A percentile compares a stretch with the other conserved stretches of the same genome.
These are phyloP conservation scores for Lachancea meyersii DNA, from an alignment of 805 yeast genomes.

Conservation along the genomic window DNA sequence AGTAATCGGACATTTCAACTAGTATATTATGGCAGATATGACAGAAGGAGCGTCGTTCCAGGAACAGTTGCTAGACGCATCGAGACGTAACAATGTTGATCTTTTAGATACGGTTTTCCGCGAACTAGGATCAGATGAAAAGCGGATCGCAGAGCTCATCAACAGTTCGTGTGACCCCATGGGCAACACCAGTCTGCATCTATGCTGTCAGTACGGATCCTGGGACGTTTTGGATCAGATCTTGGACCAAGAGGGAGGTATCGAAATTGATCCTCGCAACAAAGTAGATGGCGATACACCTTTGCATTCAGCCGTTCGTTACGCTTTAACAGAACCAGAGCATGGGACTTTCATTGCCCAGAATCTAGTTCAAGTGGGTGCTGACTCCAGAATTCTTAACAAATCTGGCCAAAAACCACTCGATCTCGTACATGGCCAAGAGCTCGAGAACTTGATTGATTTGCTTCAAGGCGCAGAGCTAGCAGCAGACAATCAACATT, in stretches of 20 bases:
- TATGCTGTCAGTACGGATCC: slow-evolving; percentile 75
- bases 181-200: slow-evolving; percentile 74
- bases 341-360: slow-evolving; percentile 75
- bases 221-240: slow-evolving; percentile 79
- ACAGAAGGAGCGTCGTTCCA: slow-evolving; percentile 65
- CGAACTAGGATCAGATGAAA: slow-evolving; percentile 33
- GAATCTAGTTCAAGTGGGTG: slow-evolving; percentile 84
- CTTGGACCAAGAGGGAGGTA: slow-evolving; percentile 75
- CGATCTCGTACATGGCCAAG: slow-evolving; percentile 53
- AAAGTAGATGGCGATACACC: slow-evolving; percentile 79
- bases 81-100: slow-evolving; percentile 82
- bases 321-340: slow-evolving; percentile 73
- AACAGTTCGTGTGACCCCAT: slow-evolving; percentile 70
- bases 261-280: slow-evolving; percentile 79
- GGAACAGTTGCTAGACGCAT: slow-evolving; percentile 80
- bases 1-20: no score
- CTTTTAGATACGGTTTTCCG: slow-evolving; percentile 53
- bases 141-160: slow-evolving; percentile 43
- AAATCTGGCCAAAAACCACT: slow-evolving; percentile 66
- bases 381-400: slow-evolving; percentile 64
- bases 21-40: neutral
- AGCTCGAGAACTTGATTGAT: slow-evolving; percentile 51
- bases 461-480: slow-evolving; percentile 78
- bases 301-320: slow-evolving; percentile 76
- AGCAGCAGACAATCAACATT: slow-evolving; percentile 42